These are phyloP conservation scores for Trichoderma sp. DNA, from an alignment of 2,329 filamentous ascomycete species.

Conservation along the genomic window DNA sequence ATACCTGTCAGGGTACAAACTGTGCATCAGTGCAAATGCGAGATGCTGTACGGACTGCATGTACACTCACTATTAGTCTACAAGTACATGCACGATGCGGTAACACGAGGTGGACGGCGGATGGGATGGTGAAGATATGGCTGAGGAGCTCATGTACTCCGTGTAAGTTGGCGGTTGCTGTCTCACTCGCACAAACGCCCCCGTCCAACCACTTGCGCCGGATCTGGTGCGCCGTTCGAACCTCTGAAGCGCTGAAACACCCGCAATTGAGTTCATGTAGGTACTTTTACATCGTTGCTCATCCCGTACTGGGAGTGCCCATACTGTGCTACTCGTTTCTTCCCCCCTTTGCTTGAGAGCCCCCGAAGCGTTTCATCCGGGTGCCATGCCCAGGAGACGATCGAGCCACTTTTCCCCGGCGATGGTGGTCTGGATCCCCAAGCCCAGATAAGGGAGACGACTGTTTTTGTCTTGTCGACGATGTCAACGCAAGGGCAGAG, in stretches of 20 bases:
- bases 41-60: neutral
- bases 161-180: neutral
- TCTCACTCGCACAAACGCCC: neutral
- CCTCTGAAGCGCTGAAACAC: neutral
- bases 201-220: constrained; percentile 9
- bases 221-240: constrained; percentile 19
- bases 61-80: neutral
- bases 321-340: neutral
- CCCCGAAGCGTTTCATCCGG: constrained; percentile 13
- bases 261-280: neutral
- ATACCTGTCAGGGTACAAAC: neutral
- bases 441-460: constrained; percentile 10
- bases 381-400: neutral
- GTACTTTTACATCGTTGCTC: neutral
- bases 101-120: neutral
- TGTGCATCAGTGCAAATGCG: neutral
- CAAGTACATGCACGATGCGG: neutral
- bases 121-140: neutral
- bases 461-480: neutral
- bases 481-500: neutral
- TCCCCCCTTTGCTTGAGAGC: neutral
- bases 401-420: constrained; percentile 10
- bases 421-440: neutral
- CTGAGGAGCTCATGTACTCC: neutral
- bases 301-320: neutral